These are phyloP conservation scores for Panicum miliaceum DNA, from an alignment of 176 grass and related monocot genomes.

Conservation along the genomic window DNA sequence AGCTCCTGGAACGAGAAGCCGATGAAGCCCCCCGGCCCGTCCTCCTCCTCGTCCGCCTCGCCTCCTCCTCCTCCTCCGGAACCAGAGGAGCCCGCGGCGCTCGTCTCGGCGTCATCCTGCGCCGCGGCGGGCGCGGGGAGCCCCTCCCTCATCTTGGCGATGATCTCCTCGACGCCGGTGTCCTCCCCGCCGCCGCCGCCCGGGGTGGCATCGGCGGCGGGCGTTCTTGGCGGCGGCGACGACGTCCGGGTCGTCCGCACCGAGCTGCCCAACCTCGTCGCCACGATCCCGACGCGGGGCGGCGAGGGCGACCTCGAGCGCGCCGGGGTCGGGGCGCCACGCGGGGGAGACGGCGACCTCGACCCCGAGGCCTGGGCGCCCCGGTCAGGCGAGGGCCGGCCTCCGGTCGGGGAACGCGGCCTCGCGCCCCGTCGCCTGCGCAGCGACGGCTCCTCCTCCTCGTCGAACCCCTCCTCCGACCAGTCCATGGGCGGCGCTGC, in stretches of 20 bases:
- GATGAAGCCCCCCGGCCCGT: not conserved
- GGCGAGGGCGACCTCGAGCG: not conserved
- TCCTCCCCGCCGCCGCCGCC: not conserved
- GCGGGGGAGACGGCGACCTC: conserved; percentile 17
- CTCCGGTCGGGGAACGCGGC: not conserved
- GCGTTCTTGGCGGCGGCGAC: not conserved
- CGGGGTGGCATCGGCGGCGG: not conserved
- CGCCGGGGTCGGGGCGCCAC: not conserved
- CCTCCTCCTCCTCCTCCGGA: not conserved
- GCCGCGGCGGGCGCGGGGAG: not conserved
- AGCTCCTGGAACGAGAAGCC: conserved; percentile 46
- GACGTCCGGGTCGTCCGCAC: conserved; percentile 26
- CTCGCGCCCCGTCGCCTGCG: not conserved
- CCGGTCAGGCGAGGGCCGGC: not conserved
- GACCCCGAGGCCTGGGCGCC: not conserved
- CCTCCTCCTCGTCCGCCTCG: not conserved
- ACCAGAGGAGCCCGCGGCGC: not conserved
- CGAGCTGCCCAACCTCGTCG: conserved; percentile 11
- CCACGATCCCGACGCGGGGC: not conserved
- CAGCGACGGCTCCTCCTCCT: conserved; percentile 13
- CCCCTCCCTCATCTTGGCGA: conserved; percentile 13
- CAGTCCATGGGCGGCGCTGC: conserved; percentile 39
- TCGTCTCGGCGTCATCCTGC: not conserved
- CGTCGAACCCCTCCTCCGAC: conserved; percentile 22
- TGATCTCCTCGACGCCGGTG: conserved; percentile 11